These are phyloP conservation scores for Hymenoscyphus fraxineus DNA, from an alignment of 2,329 filamentous ascomycete species.

Conservation along the genomic window DNA sequence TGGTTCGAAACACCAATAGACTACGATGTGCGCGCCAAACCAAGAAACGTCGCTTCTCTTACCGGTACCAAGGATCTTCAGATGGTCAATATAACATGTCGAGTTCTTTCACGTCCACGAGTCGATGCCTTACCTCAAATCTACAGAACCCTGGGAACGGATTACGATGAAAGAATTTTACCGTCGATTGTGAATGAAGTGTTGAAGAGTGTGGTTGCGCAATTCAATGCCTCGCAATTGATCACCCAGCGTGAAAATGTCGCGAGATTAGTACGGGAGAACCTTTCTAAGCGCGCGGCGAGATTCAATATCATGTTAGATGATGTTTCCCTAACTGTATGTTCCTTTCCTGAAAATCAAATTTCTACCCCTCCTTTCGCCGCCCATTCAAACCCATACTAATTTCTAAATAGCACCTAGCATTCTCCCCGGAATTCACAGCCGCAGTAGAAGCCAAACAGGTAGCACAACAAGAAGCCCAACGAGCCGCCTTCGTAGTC, in stretches of 20 bases:
- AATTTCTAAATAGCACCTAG: conserved; percentile 52
- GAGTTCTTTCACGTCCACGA: conserved; percentile 90
- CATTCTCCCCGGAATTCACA: conserved; percentile 71
- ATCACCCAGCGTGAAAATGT: conserved; percentile 99
- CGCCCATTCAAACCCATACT: not conserved
- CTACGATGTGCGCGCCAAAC: conserved; percentile 97
- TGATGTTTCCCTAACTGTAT: conserved; percentile 92
- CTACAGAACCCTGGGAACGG: conserved; percentile 88
- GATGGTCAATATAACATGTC: conserved; percentile 99
- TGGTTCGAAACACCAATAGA: conserved; percentile 97
- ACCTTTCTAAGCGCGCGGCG: conserved; percentile 83
- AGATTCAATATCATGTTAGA: conserved; percentile 97
- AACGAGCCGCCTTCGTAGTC: conserved; percentile 93
- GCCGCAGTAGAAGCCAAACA: conserved; percentile 71
- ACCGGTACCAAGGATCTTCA: conserved; percentile 99
- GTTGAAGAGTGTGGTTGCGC: conserved; percentile 94
- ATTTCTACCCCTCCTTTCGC: not conserved
- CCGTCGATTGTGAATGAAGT: conserved; percentile 99
- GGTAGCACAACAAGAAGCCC: conserved; percentile 85
- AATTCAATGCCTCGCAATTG: conserved; percentile 97
- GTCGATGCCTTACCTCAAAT: conserved; percentile 90
- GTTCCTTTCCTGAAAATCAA: conserved; percentile 31
- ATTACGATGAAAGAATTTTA: conserved; percentile 95
- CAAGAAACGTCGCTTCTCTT: conserved; percentile 91
- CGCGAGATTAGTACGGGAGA: conserved; percentile 84